Evolutionary conservation across 768 basidiomycete species (phyloP).

Genomic region (Hygrophorus russula): DNA sequence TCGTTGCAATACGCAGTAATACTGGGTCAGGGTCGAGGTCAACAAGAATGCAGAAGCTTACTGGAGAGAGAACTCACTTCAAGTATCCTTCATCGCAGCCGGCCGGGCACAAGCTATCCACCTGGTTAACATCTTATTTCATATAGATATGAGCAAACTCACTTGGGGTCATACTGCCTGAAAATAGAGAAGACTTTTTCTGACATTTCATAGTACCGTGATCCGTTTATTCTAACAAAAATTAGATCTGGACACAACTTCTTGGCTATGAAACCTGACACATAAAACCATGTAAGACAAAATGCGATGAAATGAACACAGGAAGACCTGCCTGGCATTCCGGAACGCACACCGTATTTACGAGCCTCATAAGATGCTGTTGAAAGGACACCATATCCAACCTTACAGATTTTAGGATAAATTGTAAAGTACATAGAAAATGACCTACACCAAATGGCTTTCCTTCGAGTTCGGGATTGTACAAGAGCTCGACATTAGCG

Average conservation of each 20-base stretch:
- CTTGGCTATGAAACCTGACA: slow-evolving; percentile 77
- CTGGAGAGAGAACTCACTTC: slow-evolving; percentile 44
- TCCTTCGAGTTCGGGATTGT: slow-evolving; percentile 49
- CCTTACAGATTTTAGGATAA: slow-evolving; percentile 25
- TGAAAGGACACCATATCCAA: slow-evolving; percentile 73
- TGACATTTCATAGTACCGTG: slow-evolving; percentile 63
- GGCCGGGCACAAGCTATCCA: slow-evolving; percentile 42
- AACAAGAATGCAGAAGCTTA: not conserved
- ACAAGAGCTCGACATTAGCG: slow-evolving; percentile 66
- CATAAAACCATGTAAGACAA: not conserved
- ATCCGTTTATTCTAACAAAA: slow-evolving; percentile 45
- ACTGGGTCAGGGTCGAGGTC: slow-evolving; percentile 24
- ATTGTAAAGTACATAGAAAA: slow-evolving; percentile 8
- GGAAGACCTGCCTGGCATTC: slow-evolving; percentile 69
- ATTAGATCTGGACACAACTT: slow-evolving; percentile 89
- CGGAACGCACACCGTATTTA: slow-evolving; percentile 84
- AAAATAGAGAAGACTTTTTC: slow-evolving; percentile 59
- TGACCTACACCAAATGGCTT: slow-evolving; percentile 61
- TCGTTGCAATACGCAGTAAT: slow-evolving; percentile 77
- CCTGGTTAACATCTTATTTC: too few species aligned
- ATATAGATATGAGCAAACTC: too few species aligned
- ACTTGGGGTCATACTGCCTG: slow-evolving; percentile 57
- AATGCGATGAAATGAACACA: not conserved
- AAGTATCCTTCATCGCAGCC: slow-evolving; percentile 89
- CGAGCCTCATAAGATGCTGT: slow-evolving; percentile 92